Evolutionary conservation across 148 eudicot species (phyloP), one percentile per base, ranked within the genome.

Genomic region (Rhododendron mucronatum): DNA sequence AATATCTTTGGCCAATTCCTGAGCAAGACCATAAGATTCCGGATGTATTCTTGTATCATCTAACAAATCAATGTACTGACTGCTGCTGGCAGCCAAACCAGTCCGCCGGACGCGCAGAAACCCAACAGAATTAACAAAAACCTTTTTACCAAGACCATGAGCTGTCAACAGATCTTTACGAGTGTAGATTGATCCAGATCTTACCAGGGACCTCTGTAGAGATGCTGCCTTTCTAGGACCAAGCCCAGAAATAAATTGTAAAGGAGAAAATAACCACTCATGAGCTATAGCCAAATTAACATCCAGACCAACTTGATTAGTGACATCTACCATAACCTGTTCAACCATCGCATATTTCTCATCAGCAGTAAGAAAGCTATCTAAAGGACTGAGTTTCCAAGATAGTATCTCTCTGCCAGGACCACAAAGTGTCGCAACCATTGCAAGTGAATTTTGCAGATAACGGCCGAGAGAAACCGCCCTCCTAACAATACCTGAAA

Each of bases 21-120:
- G 98, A 26, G 99, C 99, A 76, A 95, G 91, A 88, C 93, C 91
- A 87, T 97, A 97, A 30, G 96, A 94, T 90, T 97, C 98, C 26
- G 99, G 98, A 90, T 97, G 98, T 84, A 97, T 94, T 87, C 99
- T 92, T n/a, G 99, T 95, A 89, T 97, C 99, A 88, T 97, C 99
- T 90, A 97, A 89, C 88, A 97, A 88, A 84, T 97, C 98, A 87
- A 97, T 92, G 83, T 90, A 95, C 63, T 94, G 98, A 86, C 93
- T 94, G 81, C 94, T 89, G 87, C 91, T 94, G 79, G 96, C 93
- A 86, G 95, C 94, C 90, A 92, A 88, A 76, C 99, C 99, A 90
- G 93, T 92, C 78, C 98, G 93, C 63, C 98, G 89, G n/a, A 97
- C 90, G 41, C 99, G 98, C 89, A 97, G 87, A 90, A 97, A 97